Conservation (phyloP, 2,329 filamentous ascomycete species). For the Leptographium radiaticola region DNA sequence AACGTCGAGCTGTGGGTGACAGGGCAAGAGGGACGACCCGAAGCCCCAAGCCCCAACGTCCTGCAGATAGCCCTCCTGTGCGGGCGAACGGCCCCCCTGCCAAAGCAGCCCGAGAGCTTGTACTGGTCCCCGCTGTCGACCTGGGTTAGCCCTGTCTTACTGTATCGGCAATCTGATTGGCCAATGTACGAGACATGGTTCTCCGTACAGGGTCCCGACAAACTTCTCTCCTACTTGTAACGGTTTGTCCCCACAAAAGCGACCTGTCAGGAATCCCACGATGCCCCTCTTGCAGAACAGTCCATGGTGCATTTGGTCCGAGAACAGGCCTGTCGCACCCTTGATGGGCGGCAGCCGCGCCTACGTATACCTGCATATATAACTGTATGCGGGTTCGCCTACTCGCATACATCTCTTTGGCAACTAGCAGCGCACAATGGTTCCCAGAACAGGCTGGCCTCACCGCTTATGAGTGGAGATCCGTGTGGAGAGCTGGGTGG, state of each 20-base stretch:
- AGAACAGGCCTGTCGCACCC: no score
- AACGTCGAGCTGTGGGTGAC: no score
- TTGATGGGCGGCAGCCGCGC: neutral
- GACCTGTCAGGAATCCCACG: neutral
- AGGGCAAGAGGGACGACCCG: neutral
- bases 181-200: neutral
- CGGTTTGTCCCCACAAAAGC: neutral
- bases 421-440: neutral
- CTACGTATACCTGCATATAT: no score
- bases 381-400: neutral
- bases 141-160: no score
- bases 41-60: neutral
- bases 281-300: neutral
- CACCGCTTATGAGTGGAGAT: neutral
- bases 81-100: neutral
- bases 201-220: neutral
- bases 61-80: neutral
- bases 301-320: no score
- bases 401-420: neutral
- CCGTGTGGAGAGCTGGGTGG: no score
- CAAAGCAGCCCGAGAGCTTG: no score
- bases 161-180: no score
- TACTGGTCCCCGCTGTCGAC: no score
- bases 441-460: neutral
- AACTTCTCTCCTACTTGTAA: neutral